These are phyloP conservation scores for Naganishia onofrii DNA, from an alignment of 768 basidiomycete species.

Conservation along the genomic window DNA sequence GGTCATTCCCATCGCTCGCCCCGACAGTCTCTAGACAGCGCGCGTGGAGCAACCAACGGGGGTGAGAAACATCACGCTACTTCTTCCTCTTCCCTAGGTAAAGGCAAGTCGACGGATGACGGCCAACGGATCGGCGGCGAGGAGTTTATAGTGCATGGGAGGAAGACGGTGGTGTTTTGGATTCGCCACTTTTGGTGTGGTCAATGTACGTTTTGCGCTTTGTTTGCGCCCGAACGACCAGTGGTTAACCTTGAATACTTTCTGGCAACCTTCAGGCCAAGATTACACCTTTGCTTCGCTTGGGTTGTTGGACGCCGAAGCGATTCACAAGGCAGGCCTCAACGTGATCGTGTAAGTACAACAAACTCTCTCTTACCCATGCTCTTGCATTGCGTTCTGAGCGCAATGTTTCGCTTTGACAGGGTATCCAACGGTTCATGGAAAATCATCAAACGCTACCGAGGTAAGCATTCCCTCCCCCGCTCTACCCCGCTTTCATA, in stretches of 20 bases:
- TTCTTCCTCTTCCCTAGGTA: neutral
- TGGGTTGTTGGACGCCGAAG: slow-evolving; percentile 41
- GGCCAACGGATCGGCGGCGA: slow-evolving; percentile 21
- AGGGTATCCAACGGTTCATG: slow-evolving; percentile 50
- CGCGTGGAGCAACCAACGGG: neutral
- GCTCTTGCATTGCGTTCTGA: neutral
- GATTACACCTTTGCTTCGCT: slow-evolving; percentile 49
- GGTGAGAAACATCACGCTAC: neutral
- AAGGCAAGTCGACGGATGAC: neutral
- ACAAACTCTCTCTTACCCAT: neutral
- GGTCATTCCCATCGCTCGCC: neutral
- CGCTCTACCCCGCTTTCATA: too few relatives aligned
- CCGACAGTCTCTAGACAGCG: neutral
- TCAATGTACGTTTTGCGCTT: slow-evolving; percentile 39
- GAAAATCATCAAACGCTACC: slow-evolving; percentile 51
- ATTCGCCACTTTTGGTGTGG: slow-evolving; percentile 51
- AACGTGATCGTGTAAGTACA: slow-evolving; percentile 39
- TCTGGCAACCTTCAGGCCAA: slow-evolving; percentile 35
- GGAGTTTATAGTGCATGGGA: slow-evolving; percentile 25
- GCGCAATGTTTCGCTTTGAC: neutral
- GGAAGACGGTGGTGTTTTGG: slow-evolving; percentile 51
- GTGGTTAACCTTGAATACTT: neutral
- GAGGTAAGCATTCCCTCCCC: too few relatives aligned
- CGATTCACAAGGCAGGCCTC: slow-evolving; percentile 42
- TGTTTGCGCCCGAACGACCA: neutral